Evolutionary conservation across 2,329 filamentous ascomycete species (phyloP), one percentile per base, ranked within the genome.

Genomic region (Beauveria australis): DNA sequence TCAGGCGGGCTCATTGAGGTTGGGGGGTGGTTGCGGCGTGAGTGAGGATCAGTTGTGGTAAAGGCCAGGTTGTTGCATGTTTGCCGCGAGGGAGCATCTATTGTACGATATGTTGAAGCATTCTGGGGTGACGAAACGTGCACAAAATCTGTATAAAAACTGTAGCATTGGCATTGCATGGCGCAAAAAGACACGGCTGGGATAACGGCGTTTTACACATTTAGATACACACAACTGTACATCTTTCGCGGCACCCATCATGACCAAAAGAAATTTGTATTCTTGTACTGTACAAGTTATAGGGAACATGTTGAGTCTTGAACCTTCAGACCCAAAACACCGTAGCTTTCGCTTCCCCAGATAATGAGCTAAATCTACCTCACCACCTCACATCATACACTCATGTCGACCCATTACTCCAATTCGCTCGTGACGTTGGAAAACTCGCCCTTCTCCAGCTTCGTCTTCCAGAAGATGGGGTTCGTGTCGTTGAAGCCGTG

Each of bases 391-490:
- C 49, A 54, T 53, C 43, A 44, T 49, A 55, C 58, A 54, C 9
- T 48, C 28, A 41, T 51, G 54, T 59, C 52, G 41, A 19, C 60
- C 55, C 52, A 64, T 62, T 79, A 85, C n/a, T 83, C 82, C 72
- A 95, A 74, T 70, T 87, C 79, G 69, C 89, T 90, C 62, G 91
- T 95, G 59, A 97, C 92, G 74, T 97, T 97, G 65, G 89, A 93
- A 76, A 99, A 99, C 81, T 99, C 94, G 75, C 92, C 92, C 85
- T 96, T 96, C 75, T 96, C 89, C 71, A 99, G 78, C 86, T 99
- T 99, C 54, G 92, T 97, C 82, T 96, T 89, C 94, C 94, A 99
- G 88, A 99, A 99, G 73, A 97, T 96, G 49, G 93, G 93, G 81
- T 97, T 97, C 68, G 93, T 97, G 76, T 99, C 94, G 72, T 81